Conservation (phyloP, 2,329 filamentous ascomycete species). For the Ascochyta koolunga region DNA sequence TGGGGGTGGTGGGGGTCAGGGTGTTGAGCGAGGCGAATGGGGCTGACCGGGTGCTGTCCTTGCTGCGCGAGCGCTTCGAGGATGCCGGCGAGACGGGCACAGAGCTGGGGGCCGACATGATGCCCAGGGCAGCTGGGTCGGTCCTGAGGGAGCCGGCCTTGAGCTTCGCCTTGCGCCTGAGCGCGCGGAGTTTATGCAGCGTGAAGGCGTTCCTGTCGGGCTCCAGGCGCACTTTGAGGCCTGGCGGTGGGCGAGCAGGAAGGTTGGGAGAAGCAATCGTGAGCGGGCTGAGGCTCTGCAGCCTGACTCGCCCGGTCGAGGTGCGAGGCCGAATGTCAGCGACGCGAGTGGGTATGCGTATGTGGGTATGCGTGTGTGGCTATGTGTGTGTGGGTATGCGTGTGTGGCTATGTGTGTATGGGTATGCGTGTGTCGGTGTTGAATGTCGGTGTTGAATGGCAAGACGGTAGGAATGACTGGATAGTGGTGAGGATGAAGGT, state of each 20-base stretch:
- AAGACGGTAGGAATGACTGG: not conserved
- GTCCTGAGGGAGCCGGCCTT: conserved; percentile 36
- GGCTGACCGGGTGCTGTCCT: conserved; percentile 44
- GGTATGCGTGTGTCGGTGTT: conserved; percentile 3
- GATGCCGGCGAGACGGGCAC: conserved; percentile 44
- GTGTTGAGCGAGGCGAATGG: conserved; percentile 36
- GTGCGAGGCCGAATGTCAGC: not conserved
- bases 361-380: too few species aligned
- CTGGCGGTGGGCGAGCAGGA: conserved; percentile 23
- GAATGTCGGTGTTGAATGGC: not conserved
- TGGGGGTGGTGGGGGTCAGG: conserved; percentile 28
- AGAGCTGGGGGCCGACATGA: conserved; percentile 36
- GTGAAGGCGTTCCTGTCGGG: conserved; percentile 32
- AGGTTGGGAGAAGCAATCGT: conserved; percentile 30
- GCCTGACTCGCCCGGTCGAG: conserved; percentile 15
- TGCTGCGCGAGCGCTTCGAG: conserved; percentile 49
- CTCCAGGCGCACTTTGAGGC: conserved; percentile 6
- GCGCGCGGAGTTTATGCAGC: conserved; percentile 49
- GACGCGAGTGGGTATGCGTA: not conserved
- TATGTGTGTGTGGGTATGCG: not conserved
- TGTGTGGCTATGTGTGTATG: not conserved
- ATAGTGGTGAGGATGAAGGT: not conserved
- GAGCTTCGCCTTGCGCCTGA: conserved; percentile 49
- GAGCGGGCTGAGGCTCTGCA: conserved; percentile 5
- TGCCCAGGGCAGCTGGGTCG: conserved; percentile 17